These are phyloP conservation scores for Salix suchowensis DNA, from an alignment of 345 rosid genomes.

Conservation along the genomic window DNA sequence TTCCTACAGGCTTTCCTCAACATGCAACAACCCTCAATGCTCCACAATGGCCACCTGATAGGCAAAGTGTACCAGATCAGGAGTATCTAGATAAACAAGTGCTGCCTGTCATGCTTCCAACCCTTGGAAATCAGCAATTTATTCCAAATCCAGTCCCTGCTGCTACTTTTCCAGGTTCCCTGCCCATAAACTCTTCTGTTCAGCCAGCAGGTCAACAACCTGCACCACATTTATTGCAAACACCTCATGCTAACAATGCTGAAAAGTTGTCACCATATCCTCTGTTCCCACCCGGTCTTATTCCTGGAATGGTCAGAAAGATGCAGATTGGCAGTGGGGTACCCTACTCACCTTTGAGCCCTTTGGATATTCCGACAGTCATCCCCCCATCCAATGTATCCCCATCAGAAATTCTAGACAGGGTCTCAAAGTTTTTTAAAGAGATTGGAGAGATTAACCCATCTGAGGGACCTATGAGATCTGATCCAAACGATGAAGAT, in stretches of 20 bases:
- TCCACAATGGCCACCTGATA: conserved; percentile 61
- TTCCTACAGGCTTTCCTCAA: conserved; percentile 22
- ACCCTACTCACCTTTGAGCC: conserved; percentile 90
- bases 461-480: conserved; percentile 67
- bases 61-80: conserved; percentile 42
- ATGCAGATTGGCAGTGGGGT: conserved; percentile 99
- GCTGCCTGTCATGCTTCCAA: conserved; percentile 30
- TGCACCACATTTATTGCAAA: conserved; percentile 21
- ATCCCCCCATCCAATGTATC: conserved; percentile 80
- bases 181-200: conserved; percentile 53
- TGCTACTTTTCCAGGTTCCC: conserved; percentile 56
- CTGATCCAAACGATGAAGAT: conserved; percentile 56
- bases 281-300: conserved; percentile 93
- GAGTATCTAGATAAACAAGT: conserved; percentile 50
- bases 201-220: conserved; percentile 46
- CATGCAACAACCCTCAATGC: conserved; percentile 31
- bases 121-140: conserved; percentile 55
- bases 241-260: conserved; percentile 37
- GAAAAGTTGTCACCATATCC: conserved; percentile 91
- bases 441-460: conserved; percentile 94
- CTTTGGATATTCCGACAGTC: conserved; percentile 87
- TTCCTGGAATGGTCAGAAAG: conserved; percentile 98
- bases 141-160: conserved; percentile 50
- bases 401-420: conserved; percentile 70
- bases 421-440: conserved; percentile 85